Percentiles rank a stretch among this genome's conserved stretches.
These are phyloP conservation scores for Aeminium ludgeri DNA, from an alignment of 495 filamentous ascomycete species.

Conservation along the genomic window DNA sequence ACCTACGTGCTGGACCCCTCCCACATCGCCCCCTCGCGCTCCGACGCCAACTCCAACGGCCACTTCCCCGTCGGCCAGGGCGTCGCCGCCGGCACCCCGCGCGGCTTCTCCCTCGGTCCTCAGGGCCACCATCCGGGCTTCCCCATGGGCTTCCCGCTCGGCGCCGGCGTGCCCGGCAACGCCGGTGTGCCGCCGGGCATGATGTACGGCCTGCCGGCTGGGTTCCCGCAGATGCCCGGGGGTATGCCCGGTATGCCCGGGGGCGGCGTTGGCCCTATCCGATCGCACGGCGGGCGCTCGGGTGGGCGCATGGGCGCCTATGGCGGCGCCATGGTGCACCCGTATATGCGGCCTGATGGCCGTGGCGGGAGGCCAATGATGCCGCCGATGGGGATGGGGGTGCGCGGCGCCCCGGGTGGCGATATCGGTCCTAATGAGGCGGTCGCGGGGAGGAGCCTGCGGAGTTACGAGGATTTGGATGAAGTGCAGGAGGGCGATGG, in stretches of 20 bases:
- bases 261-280: slow-evolving; percentile 41
- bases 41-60: slow-evolving; percentile 93
- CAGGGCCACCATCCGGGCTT: too few relatives aligned
- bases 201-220: slow-evolving; percentile 38
- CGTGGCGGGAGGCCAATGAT: slow-evolving; percentile 22
- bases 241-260: slow-evolving; percentile 21
- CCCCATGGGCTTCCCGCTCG: slow-evolving; percentile 15
- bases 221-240: slow-evolving; percentile 18
- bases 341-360: slow-evolving; percentile 35
- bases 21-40: slow-evolving; percentile 77
- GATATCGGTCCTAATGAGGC: slow-evolving; percentile 69
- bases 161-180: slow-evolving; percentile 14
- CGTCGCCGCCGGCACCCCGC: slow-evolving; percentile 64
- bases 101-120: slow-evolving; percentile 78
- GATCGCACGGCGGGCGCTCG: too few relatives aligned
- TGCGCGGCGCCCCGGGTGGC: slow-evolving; percentile 42
- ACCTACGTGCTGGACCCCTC: slow-evolving; percentile 84
- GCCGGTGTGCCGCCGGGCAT: slow-evolving; percentile 24
- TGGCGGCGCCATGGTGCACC: slow-evolving; percentile 25
- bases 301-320: slow-evolving; percentile 27
- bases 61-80: slow-evolving; percentile 75
- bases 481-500: slow-evolving; percentile 41
- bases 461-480: slow-evolving; percentile 95
- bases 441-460: slow-evolving; percentile 74
- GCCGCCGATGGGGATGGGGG: slow-evolving; percentile 19